Evolutionary conservation across 768 basidiomycete genomes (phyloP), one percentile per base, ranked within the genome.

Genomic region (Coprinopsis cinerea): DNA sequence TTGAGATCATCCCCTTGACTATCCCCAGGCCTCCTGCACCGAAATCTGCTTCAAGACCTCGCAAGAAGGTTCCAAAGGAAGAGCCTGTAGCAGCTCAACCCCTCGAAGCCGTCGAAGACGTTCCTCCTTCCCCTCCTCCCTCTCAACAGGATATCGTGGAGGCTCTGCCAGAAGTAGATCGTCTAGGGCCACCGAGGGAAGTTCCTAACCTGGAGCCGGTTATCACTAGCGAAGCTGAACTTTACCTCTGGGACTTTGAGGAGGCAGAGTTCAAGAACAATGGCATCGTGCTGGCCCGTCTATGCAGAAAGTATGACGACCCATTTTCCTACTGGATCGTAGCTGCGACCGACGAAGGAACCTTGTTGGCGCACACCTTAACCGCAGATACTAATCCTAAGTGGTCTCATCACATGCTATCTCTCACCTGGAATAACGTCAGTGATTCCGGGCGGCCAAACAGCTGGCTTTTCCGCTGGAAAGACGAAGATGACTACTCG

Each of bases 391-490:
- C 88, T 81, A 91, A 88, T 57, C 82, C 82, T 57, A 75, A 76
- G 28, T 85, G 79, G 75, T 77, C 83, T 4, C 64, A 65, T 26
- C 77, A 75, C 50, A 75, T 81, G 62, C 62, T 65, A 41, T 88
- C 93, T 2, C 75, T 97, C 58, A 94, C 93, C 25, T 98, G 96
- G 89, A 95, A 93, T 56, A 75, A 91, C 62, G 61, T 77, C n/a
- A 65, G 70, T 22, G 41, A 26, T 7, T 9, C 11, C 23, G 22
- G 7, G 25, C 66, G 66, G 20, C 76, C 81, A 54, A 79, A 74
- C 57, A 88, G 91, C 48, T 98, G 93, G 92, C 81, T 90, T 20
- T 75, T 97, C 53, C 75, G 81, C 50, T 93, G 96, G 59, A 55
- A 61, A 2, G 64, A 68, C 14, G 56, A 71, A 47, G 81, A 82